Percentiles rank a stretch among this genome's conserved stretches.
These are phyloP conservation scores for Oehlia diaphana DNA, from an alignment of 192 early-diverging fungal species.

Conservation along the genomic window DNA sequence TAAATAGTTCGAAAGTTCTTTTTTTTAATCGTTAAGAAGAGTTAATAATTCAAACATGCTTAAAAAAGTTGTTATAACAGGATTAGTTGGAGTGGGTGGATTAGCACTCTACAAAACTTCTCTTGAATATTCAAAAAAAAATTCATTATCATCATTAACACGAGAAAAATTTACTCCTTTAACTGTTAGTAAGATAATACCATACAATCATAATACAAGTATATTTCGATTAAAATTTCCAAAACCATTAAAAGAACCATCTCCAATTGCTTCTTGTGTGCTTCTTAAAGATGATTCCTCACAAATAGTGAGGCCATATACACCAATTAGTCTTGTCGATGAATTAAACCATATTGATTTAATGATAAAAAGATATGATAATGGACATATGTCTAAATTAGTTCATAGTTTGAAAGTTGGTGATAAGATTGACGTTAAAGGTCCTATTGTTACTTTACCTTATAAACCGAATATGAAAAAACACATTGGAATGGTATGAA, in stretches of 20 bases:
- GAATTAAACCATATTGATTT: conserved; percentile 59
- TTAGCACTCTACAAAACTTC: neutral
- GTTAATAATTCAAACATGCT: neutral
- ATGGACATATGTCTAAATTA: conserved; percentile 66
- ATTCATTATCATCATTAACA: neutral
- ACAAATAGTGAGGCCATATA: conserved; percentile 70
- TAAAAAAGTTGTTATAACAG: neutral
- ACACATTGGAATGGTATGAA: conserved; percentile 56
- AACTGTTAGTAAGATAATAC: conserved; percentile 44
- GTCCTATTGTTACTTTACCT: conserved; percentile 61
- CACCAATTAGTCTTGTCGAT: conserved; percentile 57
- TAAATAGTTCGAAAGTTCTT: too few species aligned
- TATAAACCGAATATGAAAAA: conserved; percentile 39
- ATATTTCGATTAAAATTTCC: conserved; percentile 58
- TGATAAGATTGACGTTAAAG: conserved; percentile 64
- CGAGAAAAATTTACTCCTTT: conserved; percentile 50
- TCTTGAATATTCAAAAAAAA: neutral
- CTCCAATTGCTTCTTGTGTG: conserved; percentile 57
- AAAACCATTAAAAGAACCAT: conserved; percentile 39
- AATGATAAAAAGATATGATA: conserved; percentile 64
- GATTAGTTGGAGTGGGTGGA: neutral
- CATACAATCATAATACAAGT: conserved; percentile 52
- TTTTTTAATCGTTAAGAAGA: too few species aligned
- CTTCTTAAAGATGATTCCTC: conserved; percentile 71
- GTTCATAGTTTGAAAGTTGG: conserved; percentile 53